Evolutionary conservation across 345 rosid species (phyloP), one percentile per base, ranked within the genome.

Genomic region (Eucalyptus cloeziana): DNA sequence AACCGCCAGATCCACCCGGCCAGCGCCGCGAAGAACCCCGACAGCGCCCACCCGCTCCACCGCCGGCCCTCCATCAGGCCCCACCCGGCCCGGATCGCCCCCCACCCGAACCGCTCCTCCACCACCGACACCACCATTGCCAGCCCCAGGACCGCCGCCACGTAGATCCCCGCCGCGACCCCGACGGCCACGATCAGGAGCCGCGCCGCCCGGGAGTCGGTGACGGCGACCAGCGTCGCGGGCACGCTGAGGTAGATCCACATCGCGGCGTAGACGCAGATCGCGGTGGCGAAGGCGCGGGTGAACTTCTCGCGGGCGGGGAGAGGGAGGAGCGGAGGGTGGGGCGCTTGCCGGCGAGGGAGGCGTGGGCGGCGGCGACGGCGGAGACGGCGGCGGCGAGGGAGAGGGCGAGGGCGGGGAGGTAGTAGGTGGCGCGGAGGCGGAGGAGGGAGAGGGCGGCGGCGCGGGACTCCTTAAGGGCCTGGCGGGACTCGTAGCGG

Each of bases 401-500:
- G 21, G 97, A 95, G 92, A 96, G 93, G 90, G 92, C 7, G 62
- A 91, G 92, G 86, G 92, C 86, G 24, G 99, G 98, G 86, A 95
- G 43, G 86, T 90, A 93, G 85, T 90, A 92, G 79, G 93, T 86
- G 16, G 91, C 90, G 49, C 93, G 94, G 90, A 93, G 93, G 85
- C 89, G 95, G 92, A 97, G 91, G 89, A 95, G 96, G 5, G 93
- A 88, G 88, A 95, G 85, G 54, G 96, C 95, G 8, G 89, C 89
- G 85, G 90, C 92, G 87, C 97, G 95, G 64, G 99, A 94, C 90
- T 96, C 98, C 90, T 89, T 87, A 94, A 94, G 92, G 52, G 94
- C 93, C 54, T 95, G 96, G 49, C 94, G 94, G 86, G 97, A 91
- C 91, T 97, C 97, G 87, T 94, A 91, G 89, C 91, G 94, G 31